These are phyloP conservation scores for Leucocoprinus birnbaumii DNA, from an alignment of 768 basidiomycete species.

Conservation along the genomic window DNA sequence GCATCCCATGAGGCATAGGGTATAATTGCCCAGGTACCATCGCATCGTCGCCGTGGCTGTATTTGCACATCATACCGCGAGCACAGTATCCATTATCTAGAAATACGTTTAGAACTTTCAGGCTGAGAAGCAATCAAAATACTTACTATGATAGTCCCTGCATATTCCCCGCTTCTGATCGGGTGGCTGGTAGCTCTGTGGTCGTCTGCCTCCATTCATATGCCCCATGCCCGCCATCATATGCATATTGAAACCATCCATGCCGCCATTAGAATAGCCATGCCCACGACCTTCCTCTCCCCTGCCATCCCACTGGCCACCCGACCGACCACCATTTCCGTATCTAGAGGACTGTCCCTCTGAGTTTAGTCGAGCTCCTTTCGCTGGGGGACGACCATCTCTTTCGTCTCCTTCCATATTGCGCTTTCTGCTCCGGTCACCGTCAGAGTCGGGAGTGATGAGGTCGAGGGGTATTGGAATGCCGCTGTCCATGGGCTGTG, in stretches of 20 bases:
- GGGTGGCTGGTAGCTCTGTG: conserved; percentile 64
- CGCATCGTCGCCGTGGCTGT: conserved; percentile 89
- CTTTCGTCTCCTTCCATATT: conserved; percentile 59
- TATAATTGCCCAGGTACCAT: conserved; percentile 72
- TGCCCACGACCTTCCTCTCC: conserved; percentile 29
- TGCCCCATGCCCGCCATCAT: conserved; percentile 30
- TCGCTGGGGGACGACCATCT: conserved; percentile 56
- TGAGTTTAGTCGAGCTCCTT: conserved; percentile 65
- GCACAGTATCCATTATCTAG: conserved; percentile 90
- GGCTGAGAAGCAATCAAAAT: conserved; percentile 14
- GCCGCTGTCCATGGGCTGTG: conserved; percentile 54
- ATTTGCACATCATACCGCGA: conserved; percentile 86
- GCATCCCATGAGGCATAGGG: conserved; percentile 52
- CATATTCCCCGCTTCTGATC: conserved; percentile 79
- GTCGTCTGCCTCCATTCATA: conserved; percentile 39
- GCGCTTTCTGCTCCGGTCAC: conserved; percentile 58
- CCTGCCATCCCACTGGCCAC: conserved; percentile 41
- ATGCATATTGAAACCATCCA: conserved; percentile 26
- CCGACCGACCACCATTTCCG: conserved; percentile 37
- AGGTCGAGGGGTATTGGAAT: conserved; percentile 79
- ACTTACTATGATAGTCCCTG: conserved; percentile 89
- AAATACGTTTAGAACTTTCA: conserved; percentile 8
- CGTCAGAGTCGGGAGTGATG: conserved; percentile 42
- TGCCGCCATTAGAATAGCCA: conserved; percentile 29
- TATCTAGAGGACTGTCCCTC: conserved; percentile 72